Conservation (phyloP, 257 asterid species). For the Fraxinus americana region DNA sequence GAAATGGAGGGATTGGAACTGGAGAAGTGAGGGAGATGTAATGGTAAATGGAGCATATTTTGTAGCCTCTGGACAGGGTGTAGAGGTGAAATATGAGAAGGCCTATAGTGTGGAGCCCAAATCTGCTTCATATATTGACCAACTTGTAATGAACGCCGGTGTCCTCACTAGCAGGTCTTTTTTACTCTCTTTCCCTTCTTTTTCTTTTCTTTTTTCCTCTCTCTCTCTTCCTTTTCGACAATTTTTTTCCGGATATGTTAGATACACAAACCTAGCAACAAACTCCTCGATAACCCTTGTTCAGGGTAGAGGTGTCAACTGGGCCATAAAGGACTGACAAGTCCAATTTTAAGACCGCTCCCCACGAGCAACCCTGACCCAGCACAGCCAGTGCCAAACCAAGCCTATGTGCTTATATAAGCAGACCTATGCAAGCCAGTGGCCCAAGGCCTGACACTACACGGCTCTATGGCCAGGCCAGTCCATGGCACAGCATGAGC, state of each 20-base stretch:
- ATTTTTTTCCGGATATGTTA: background rate
- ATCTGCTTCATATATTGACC: conserved; percentile 51
- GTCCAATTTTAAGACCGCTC: background rate
- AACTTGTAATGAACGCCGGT: conserved; percentile 54
- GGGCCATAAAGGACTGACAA: too few species aligned
- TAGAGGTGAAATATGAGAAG: conserved; percentile 57
- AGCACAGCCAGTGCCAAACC: too few species aligned
- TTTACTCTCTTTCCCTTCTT: conserved; percentile 18
- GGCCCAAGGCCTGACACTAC: too few species aligned
- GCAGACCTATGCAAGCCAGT: too few species aligned
- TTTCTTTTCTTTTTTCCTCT: conserved; percentile 19
- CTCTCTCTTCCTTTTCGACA: background rate
- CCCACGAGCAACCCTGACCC: too few species aligned
- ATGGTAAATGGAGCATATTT: conserved; percentile 67
- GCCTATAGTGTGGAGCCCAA: conserved; percentile 70
- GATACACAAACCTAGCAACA: background rate
- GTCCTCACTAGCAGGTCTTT: conserved; percentile 48
- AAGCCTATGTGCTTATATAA: too few species aligned
- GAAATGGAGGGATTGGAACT: conserved; percentile 57
- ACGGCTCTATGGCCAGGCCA: too few species aligned
- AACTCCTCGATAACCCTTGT: too few species aligned
- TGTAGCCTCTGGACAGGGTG: conserved; percentile 59
- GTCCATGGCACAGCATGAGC: background rate
- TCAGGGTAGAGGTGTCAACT: too few species aligned
- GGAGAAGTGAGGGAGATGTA: conserved; percentile 72